phyloP scores from a whole-genome alignment of 176 grass and related monocot species.

The Tillandsia leiboldiana region DNA sequence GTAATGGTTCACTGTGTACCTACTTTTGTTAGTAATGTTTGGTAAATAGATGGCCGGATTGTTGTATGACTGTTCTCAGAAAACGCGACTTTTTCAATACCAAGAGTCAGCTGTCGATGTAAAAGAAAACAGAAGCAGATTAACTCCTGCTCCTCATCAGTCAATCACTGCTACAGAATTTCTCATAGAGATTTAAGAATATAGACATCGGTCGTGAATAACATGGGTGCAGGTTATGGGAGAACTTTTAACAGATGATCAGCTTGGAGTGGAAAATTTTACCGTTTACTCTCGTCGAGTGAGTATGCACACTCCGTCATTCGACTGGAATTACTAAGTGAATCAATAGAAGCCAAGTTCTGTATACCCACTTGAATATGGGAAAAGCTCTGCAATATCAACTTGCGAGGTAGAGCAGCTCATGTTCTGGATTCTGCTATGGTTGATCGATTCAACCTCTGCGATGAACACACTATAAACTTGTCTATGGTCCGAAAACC shows the following conservation, averaged over 20 bases:
- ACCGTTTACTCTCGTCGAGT: background rate
- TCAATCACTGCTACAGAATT: background rate
- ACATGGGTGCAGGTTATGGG: too few species aligned
- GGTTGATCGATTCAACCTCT: slow-evolving; percentile 65
- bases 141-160: background rate
- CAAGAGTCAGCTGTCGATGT: background rate
- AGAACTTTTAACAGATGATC: background rate
- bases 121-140: background rate
- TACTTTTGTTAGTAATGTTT: background rate
- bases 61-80: background rate
- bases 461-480: slow-evolving; percentile 84
- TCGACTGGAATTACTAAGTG: background rate
- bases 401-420: slow-evolving; percentile 48
- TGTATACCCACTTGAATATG: slow-evolving; percentile 57
- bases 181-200: background rate
- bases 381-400: slow-evolving; percentile 61
- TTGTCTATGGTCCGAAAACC: slow-evolving; percentile 85
- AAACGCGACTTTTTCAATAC: background rate
- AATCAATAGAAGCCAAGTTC: slow-evolving; percentile 76
- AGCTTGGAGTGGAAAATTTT: background rate
- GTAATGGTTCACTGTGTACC: background rate
- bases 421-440: slow-evolving; percentile 41
- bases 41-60: background rate
- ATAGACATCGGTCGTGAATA: background rate
- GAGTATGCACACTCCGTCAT: background rate